Conservation (phyloP, 2,329 filamentous ascomycete species). For the Trichoderma endophyticum region DNA sequence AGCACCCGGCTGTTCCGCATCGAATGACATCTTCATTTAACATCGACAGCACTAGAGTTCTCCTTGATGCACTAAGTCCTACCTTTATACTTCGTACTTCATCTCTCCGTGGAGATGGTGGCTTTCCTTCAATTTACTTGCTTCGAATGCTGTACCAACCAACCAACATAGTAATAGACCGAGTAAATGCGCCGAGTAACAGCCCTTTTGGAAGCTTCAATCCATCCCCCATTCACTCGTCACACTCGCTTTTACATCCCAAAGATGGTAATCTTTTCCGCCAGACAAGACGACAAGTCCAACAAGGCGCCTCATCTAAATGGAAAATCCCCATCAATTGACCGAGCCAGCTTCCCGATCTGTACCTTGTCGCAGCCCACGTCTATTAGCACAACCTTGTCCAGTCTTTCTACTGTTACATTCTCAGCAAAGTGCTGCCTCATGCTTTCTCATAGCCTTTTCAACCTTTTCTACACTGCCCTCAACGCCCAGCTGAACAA, state of each 20-base stretch:
- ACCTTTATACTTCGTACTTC: background rate
- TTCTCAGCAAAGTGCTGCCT: background rate
- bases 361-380: background rate
- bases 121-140: background rate
- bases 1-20: background rate
- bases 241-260: background rate
- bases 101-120: background rate
- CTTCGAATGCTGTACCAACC: background rate
- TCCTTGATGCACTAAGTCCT: background rate
- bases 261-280: background rate
- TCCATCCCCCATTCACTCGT: background rate
- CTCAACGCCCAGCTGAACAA: background rate
- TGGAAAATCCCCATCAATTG: slow-evolving; percentile 3
- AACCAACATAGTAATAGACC: background rate
- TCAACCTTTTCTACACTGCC: background rate
- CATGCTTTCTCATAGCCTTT: background rate
- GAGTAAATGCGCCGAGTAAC: background rate
- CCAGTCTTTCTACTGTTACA: background rate
- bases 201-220: background rate
- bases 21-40: background rate
- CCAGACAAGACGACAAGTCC: background rate
- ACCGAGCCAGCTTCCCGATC: slow-evolving; percentile 6
- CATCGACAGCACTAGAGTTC: background rate
- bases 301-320: background rate
- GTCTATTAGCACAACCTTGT: background rate